Evolutionary conservation across 768 basidiomycete genomes (phyloP), one percentile per base, ranked within the genome.

Genomic region (Psilocybe azurescens): DNA sequence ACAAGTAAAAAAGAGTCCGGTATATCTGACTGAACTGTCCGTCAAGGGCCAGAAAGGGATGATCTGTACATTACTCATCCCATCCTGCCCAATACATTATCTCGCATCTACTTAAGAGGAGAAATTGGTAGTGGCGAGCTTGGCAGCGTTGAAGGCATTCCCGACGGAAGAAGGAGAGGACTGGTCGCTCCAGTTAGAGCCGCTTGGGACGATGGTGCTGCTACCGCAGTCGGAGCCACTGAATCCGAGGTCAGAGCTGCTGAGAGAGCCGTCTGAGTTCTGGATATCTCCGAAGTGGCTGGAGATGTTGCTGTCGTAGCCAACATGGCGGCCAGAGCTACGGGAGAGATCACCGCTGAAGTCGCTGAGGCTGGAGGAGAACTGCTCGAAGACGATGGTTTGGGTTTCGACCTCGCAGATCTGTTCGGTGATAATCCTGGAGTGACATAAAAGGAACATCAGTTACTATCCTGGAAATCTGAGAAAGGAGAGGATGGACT

Each of bases 371-470:
- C 76, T 72, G 18, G 74, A 68, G 58, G 72, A 72, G 73, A 76
- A 79, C 64, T 81, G 80, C 63, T 79, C 72, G 65, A 82, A 77
- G 58, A 77, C 72, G 61, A 81, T 76, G 60, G 74, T 75, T 65
- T 84, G 83, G 29, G 78, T 75, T 65, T 84, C 83, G 44, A 83
- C 82, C 36, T 83, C 80, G 64, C 83, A 84, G 55, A 81, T 77
- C 48, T 77, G 74, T 67, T 83, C 79, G 18, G 75, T 74, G 62
- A 82, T 77, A 65, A 82, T 78, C 70, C 81, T 81, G 52, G 39
- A 53, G 20, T 13, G 52, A 44, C 29, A 13, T 33, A 51, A 33
- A 36, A 18, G 5, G 9, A 33, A 1, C 14, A 28, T 57, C 33
- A 28, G 48, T 36, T 10, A 14, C 10, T 14, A 33, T 9, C 14